Conservation (phyloP, 192 early-diverging fungal species). For the Podila minutissima region DNA sequence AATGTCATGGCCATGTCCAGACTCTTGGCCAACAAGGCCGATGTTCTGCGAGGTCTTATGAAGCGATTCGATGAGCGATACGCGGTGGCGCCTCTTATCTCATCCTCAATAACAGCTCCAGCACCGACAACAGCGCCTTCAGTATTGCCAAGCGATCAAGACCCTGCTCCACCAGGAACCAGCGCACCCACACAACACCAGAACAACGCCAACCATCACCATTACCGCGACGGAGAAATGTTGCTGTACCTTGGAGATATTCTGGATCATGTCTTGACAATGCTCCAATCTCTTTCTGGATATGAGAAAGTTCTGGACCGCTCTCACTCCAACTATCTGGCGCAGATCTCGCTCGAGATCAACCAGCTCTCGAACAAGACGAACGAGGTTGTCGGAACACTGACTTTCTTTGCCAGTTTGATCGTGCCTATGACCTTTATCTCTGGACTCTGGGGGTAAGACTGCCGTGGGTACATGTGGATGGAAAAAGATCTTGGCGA, state of each 20-base stretch:
- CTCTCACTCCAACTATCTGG: conserved; percentile 77
- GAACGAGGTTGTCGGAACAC: conserved; percentile 58
- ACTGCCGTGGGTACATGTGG: too few species aligned
- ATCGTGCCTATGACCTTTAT: conserved; percentile 69
- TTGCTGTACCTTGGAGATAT: conserved; percentile 81
- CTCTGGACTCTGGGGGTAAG: conserved; percentile 65
- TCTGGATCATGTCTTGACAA: conserved; percentile 79
- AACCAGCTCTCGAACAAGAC: conserved; percentile 64
- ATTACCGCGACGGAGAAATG: conserved; percentile 59
- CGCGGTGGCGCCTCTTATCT: conserved; percentile 15
- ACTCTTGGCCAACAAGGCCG: conserved; percentile 72
- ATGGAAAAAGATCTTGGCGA: too few species aligned
- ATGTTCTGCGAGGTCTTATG: conserved; percentile 76
- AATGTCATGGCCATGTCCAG: conserved; percentile 73
- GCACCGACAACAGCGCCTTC: conserved; percentile 4
- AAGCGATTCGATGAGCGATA: conserved; percentile 66
- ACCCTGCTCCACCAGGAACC: not conserved
- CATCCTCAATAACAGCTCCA: not conserved
- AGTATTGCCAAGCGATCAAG: not conserved
- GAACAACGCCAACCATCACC: not conserved
- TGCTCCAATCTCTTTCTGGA: conserved; percentile 78
- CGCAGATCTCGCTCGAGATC: conserved; percentile 77
- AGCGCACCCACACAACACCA: not conserved
- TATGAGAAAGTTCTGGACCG: conserved; percentile 75
- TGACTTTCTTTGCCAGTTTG: conserved; percentile 63